Evolutionary conservation across 805 yeast species (phyloP), one percentile per base, ranked within the genome.

Genomic region (Diddensiella caesifluorescens): DNA sequence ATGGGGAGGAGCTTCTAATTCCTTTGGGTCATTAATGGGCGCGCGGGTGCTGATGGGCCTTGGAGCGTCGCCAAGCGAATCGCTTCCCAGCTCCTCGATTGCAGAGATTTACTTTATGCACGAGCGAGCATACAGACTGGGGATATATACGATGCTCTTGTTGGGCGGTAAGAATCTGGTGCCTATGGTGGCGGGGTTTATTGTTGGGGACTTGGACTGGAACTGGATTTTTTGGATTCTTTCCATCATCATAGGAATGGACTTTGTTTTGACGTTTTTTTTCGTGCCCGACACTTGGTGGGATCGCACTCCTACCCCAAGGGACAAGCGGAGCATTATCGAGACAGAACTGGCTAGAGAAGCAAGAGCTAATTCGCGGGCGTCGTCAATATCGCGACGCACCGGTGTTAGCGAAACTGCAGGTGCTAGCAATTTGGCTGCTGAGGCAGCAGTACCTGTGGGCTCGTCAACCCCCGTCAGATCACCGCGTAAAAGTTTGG

Each of bases 211-310:
- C 42, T 57, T 71, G 35, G 67, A 70, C 49, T 67, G 81, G 61
- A 75, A 75, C 52, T 78, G 83, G 83, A 60, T 77, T 26, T 78
- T 72, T 53, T 78, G 80, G 79, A 71, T 77, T 28, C 59, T 73
- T 33, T 62, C 79, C 9, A 75, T 77, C 28, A 66, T 77, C 42
- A 63, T 73, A 10, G 82, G 76, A 0, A 54, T 64, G 29, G 63
- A 67, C 49, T 61, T 74, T 25, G 50, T 69, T 2, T 56, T 69
- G 22, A 70, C 75, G 10, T 70, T 68, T 42, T 52, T 77, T 9
- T 77, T 76, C 54, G 81, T 75, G 16, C 83, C 83, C 2, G 83
- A 78, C 44, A 78, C 83, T 1, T 77, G 74, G 59, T 77, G 80
- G 79, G 75, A 72, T 45, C 64, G 83, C 43, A 55, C 72, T 1